Percentiles rank a stretch among this genome's conserved stretches.
Evolutionary conservation across 352 stramenopile genomes (phyloP).

Genomic region (Pythium plurisporium): DNA sequence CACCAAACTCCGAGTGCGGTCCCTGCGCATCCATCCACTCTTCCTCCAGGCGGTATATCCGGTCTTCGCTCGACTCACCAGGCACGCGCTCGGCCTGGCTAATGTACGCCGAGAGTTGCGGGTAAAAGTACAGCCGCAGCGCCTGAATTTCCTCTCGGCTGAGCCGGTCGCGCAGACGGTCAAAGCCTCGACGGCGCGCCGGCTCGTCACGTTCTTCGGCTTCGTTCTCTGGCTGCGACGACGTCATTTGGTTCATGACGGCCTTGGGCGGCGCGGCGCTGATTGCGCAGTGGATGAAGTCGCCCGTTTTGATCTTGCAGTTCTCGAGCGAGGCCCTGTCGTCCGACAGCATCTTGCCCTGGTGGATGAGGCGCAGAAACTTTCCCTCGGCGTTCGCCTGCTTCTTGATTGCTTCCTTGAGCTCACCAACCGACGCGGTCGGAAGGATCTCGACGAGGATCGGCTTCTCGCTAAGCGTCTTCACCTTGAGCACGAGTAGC

Average conservation of each 20-base stretch:
- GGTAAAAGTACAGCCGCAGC: slow-evolving; percentile 83
- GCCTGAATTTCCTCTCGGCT: slow-evolving; percentile 84
- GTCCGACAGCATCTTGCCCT: slow-evolving; percentile 86
- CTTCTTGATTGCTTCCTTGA: slow-evolving; percentile 78
- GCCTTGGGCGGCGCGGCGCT: slow-evolving; percentile 72
- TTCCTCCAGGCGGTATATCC: slow-evolving; percentile 85
- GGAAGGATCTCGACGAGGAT: slow-evolving; percentile 69
- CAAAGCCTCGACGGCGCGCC: slow-evolving; percentile 58
- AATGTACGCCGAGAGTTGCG: slow-evolving; percentile 80
- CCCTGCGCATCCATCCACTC: slow-evolving; percentile 87
- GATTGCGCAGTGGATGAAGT: slow-evolving; percentile 87
- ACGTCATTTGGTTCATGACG: slow-evolving; percentile 65
- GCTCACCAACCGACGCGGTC: slow-evolving; percentile 51
- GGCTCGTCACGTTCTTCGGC: slow-evolving; percentile 59
- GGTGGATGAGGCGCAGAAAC: slow-evolving; percentile 82
- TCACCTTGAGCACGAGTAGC: slow-evolving; percentile 70
- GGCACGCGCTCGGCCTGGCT: slow-evolving; percentile 70
- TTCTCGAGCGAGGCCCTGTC: slow-evolving; percentile 67
- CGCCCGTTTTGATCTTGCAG: slow-evolving; percentile 74
- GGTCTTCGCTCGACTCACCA: slow-evolving; percentile 78
- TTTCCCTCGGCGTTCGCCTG: slow-evolving; percentile 72
- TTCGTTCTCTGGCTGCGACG: slow-evolving; percentile 35
- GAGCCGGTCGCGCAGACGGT: slow-evolving; percentile 74
- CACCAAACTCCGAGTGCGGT: slow-evolving; percentile 87
- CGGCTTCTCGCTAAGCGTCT: slow-evolving; percentile 85